Evolutionary conservation across 2,329 filamentous ascomycete species (phyloP), one percentile per base, ranked within the genome.

Genomic region (Pseudodiploospora longispora): DNA sequence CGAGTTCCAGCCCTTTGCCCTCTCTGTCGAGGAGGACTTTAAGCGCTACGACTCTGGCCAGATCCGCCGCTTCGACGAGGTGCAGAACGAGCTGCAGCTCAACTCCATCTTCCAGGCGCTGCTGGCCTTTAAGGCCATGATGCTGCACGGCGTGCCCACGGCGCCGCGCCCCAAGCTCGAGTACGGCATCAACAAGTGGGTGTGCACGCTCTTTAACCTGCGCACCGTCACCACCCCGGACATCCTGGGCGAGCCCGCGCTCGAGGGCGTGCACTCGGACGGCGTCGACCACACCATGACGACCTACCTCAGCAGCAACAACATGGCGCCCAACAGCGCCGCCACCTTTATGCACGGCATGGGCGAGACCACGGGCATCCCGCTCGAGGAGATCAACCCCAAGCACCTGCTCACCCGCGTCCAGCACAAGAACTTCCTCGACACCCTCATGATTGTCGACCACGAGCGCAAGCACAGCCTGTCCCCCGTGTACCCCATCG

Each of bases 251-350:
- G 57, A 62, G 43, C 59, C 59, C 2, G 58, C 59, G 3, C 47
- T 62, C 12, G 59, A 62, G 45, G 59, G 59, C 27, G 56, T 62
- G 30, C 59, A 62, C 52, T 52, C 54, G 1, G 59, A 62, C 40
- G 59, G 59, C 36, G 55, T 56, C 39, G 59, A 62, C 40, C 55
- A 59, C 50, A 62, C 58, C 46, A 60, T 62, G 58, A 60, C 59
- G 10, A 57, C 54, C 7, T 58, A 50, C 28, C 48, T 62, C 19
- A 55, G 56, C 12, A 47, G 44, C 47, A 40, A 46, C 36, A 62
- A 62, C 50, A 59, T 62, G 56, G 45, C 46, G 5, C 38, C 49
- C 36, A 47, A 58, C 42, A 57, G 53, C 45, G 59, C 56, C 7
- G 53, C 52, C n/a, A 62, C 59, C 30, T 59, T 55, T 38, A 51